Evolutionary conservation across 2,329 filamentous ascomycete species (phyloP).

Genomic region (Ophiocordyceps robertsii): DNA sequence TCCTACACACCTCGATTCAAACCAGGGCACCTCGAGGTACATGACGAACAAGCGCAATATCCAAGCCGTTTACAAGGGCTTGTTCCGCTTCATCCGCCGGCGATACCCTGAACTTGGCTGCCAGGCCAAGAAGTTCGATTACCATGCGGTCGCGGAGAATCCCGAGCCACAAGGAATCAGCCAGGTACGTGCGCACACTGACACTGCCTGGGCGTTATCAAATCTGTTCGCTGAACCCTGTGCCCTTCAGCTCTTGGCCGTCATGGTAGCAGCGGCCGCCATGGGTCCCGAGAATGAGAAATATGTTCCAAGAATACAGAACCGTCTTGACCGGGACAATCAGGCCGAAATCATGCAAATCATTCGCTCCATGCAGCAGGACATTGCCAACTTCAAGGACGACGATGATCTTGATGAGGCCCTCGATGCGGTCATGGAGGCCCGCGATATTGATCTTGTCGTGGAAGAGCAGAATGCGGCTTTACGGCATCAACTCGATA

Average conservation of each 20-base stretch:
- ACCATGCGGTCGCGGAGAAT: conserved; percentile 44
- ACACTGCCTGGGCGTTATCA: neutral
- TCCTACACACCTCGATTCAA: conserved; percentile 36
- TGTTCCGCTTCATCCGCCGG: conserved; percentile 41
- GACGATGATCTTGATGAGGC: conserved; percentile 25
- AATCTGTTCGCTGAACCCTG: neutral
- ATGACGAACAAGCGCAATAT: conserved; percentile 37
- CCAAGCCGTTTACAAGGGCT: conserved; percentile 38
- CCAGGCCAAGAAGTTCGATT: conserved; percentile 38
- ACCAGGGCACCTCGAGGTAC: conserved; percentile 26
- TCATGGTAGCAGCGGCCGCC: conserved; percentile 48
- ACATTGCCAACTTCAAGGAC: conserved; percentile 20
- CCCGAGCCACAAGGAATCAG: conserved; percentile 39
- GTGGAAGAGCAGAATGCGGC: conserved; percentile 41
- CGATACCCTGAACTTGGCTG: conserved; percentile 36
- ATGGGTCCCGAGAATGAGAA: conserved; percentile 41
- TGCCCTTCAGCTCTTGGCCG: conserved; percentile 37
- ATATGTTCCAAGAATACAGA: conserved; percentile 35
- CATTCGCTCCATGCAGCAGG: conserved; percentile 26
- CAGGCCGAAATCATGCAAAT: conserved; percentile 33
- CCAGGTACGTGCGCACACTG: conserved; percentile 24
- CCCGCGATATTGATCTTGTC: conserved; percentile 40
- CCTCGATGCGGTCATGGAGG: conserved; percentile 25
- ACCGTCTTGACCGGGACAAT: conserved; percentile 24
- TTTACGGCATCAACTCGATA: conserved; percentile 36